Base-by-base conservation (phyloP, 139 green algal species). In the Bryopsis sp. region DNA sequence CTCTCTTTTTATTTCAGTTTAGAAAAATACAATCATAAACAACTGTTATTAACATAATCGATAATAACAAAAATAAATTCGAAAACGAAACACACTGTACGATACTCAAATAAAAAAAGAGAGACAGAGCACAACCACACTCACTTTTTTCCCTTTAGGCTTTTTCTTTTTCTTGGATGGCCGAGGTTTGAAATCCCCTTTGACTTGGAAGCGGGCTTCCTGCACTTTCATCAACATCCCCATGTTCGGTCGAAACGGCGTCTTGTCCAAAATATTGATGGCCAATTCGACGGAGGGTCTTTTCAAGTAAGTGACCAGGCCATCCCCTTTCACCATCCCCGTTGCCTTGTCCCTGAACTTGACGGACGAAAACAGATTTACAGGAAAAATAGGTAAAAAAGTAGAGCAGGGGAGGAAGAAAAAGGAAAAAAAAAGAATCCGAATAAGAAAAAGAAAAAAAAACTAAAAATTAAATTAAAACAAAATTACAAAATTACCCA, bases 261-360 rank as follows among this genome's bases (percentile, higher is more conserved):
- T 68, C 0, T 80, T 82, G 47, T 96, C 85, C 11, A 96, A 74
- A 29, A 96, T 79, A 48, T 86, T 79, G n/a, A 83, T 70, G 0
- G 90, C 90, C 35, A 96, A 75, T 26, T 85, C 74, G 11, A 96
- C 86, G 3, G 78, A 89, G 1, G 90, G 88, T 29, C 78, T 75
- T 72, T 95, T 94, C 24, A 97, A 76, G 68, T 90, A 97, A 0
- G 86, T 94, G 5, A 97, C 85, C 48, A 97, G 78, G 1, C 81
- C 91, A 59, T 97, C 91, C 1, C 90, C 91, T 72, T 96, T 97
- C n/a, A 79, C 73, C 69, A 73, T 73, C 8, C 81, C 81, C 0
- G 54, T 86, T 1, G 65, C 78, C 68, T 82, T 87, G 66, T 95
- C 85, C 48, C 74, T 83, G 73, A 26, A 4, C 54, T 7, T 2